Evolutionary conservation across 2,329 filamentous ascomycete species (phyloP).

Genomic region (Aureobasidium sp.): DNA sequence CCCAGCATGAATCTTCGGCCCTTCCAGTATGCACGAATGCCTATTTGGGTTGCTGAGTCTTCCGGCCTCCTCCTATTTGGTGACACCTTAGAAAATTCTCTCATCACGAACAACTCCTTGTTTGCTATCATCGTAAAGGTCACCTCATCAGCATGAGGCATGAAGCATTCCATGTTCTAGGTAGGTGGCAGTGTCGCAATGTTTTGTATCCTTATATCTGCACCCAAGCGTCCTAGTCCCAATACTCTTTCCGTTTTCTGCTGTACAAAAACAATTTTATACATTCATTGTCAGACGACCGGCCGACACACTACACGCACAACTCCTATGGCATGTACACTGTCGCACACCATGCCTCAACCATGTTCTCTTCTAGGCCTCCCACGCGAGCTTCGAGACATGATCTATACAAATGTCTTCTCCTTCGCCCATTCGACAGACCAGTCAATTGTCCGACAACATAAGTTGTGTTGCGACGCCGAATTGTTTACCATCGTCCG

Average conservation of each 20-base stretch:
- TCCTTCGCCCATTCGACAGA: neutral
- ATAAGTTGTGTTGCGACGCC: neutral
- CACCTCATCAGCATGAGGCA: neutral
- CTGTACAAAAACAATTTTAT: neutral
- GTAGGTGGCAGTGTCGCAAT: neutral
- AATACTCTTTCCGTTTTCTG: neutral
- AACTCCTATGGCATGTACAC: neutral
- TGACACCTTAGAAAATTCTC: neutral
- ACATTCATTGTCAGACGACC: neutral
- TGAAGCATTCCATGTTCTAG: neutral
- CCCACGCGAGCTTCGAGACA: conserved; percentile 3
- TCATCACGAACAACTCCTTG: neutral
- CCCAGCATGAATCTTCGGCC: neutral
- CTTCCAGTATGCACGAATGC: neutral
- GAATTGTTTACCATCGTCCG: neutral
- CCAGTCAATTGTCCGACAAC: neutral
- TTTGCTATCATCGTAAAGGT: neutral
- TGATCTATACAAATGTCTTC: conserved; percentile 5
- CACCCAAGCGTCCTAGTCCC: neutral
- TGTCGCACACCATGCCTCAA: neutral
- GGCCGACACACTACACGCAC: neutral
- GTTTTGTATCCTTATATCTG: neutral
- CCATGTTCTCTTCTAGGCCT: neutral
- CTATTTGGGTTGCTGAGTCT: neutral
- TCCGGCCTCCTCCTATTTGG: neutral